Base-by-base conservation (phyloP, 108 stramenopile genomes). In the Pseudonitzschia multistriata region DNA sequence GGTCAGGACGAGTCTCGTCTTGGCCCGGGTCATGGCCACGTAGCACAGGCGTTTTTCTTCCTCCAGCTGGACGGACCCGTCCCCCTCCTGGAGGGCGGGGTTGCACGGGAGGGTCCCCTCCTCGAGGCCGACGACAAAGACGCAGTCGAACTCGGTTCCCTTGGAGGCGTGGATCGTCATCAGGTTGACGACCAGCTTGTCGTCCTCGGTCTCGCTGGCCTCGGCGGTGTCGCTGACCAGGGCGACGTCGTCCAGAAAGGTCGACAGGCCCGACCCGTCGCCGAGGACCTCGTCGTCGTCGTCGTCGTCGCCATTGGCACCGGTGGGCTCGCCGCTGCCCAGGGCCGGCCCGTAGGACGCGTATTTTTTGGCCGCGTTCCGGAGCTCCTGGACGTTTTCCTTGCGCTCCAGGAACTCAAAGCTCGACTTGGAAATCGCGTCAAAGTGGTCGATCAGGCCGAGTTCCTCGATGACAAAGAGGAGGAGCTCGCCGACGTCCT, bases 121-220 rank as follows among this genome's bases (percentile, higher is more conserved):
- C 81, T 96, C 95, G 25, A 83, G 74, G 21, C 95, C 95, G 28
- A 88, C 87, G 28, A 96, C 66, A 77, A 94, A 93, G 13, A 97
- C 96, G 30, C 80, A 86, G 70, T 97, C 92, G 70, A 83, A 97
- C 56, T 97, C 96, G 82, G 94, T 88, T 21, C 96, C 96, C 59
- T 97, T 97, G 56, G 87, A 85, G 13, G 90, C 87, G 71, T 97
- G 96, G 39, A 97, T 86, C 19, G 96, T 95, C 90, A 95, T 93
- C 31, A 97, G 70, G 64, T 83, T 89, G 0, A 82, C 94, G 22
- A 87, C 78, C 22, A 89, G 65, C 24, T 75, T 76, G 21, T 67
- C 50, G 5, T 81, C 64, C 8, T 45, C 8, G n/a, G n/a, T n/a
- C 42, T 80, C 62, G 35, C 67, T 63, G 14, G 81, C 87, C 33